These are phyloP conservation scores for Boletus vermiculosoides DNA, from an alignment of 768 basidiomycete genomes.

Conservation along the genomic window DNA sequence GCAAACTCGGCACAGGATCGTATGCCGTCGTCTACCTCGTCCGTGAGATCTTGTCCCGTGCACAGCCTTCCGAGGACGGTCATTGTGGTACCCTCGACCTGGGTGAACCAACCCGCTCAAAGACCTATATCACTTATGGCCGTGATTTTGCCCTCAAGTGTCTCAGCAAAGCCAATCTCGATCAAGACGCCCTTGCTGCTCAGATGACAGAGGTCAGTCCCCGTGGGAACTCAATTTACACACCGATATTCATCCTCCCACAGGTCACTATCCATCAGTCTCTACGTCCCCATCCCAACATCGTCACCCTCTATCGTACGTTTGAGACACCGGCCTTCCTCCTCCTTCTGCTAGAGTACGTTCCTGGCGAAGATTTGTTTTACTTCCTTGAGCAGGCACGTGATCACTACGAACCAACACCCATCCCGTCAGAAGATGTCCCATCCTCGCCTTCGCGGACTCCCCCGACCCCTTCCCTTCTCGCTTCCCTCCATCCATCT, in stretches of 20 bases:
- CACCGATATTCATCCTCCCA: conserved; percentile 8
- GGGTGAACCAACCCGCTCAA: conserved; percentile 39
- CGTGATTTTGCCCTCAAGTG: conserved; percentile 94
- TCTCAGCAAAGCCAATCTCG: conserved; percentile 90
- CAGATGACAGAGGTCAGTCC: conserved; percentile 84
- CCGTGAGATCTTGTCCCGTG: conserved; percentile 55
- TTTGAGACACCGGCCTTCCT: conserved; percentile 90
- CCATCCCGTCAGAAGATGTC: conserved; percentile 17
- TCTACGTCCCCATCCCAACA: conserved; percentile 84
- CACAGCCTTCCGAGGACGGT: conserved; percentile 48
- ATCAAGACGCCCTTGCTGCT: conserved; percentile 80
- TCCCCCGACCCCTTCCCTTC: conserved; percentile 90
- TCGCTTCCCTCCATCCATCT: conserved; percentile 75
- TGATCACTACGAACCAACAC: conserved; percentile 71
- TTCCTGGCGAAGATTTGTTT: conserved; percentile 95
- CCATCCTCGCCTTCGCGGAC: conserved; percentile 51
- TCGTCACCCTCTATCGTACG: conserved; percentile 92
- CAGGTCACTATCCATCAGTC: conserved; percentile 95
- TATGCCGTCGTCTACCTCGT: conserved; percentile 96
- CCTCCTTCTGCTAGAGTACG: conserved; percentile 91
- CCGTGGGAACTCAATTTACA: conserved; percentile 6
- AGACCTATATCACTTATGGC: conserved; percentile 54
- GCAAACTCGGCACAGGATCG: conserved; percentile 82
- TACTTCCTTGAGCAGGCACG: conserved; percentile 97
- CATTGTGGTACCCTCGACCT: conserved; percentile 56